Conservation (phyloP, 345 rosid species). For the Microthlaspi erraticum region DNA sequence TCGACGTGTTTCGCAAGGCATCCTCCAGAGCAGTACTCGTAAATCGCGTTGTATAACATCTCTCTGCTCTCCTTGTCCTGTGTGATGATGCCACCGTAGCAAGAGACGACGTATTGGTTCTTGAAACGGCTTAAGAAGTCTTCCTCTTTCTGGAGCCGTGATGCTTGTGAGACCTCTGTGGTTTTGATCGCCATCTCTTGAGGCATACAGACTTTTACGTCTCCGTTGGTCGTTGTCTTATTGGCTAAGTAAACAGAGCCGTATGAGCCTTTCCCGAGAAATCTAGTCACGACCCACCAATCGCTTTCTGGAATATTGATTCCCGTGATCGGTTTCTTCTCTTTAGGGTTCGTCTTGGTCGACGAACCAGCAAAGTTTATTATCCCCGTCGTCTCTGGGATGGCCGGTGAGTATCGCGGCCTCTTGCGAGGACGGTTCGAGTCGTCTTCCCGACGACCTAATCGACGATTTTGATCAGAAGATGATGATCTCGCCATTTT, state of each 20-base stretch:
- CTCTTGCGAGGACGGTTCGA: constrained; percentile 25
- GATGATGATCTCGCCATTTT: neutral
- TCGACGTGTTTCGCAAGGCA: constrained; percentile 11
- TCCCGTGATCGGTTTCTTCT: neutral
- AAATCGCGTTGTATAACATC: constrained; percentile 17
- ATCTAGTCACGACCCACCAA: constrained; percentile 8
- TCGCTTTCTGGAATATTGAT: neutral
- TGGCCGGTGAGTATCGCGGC: neutral
- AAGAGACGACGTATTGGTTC: constrained; percentile 14
- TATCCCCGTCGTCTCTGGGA: neutral
- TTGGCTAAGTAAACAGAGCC: constrained; percentile 30
- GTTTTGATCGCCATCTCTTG: constrained; percentile 28
- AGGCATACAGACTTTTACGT: constrained; percentile 1
- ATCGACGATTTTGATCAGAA: neutral
- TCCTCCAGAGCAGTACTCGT: constrained; percentile 13
- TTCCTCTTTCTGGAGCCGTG: constrained; percentile 15
- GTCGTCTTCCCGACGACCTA: constrained; percentile 16
- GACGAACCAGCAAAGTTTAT: constrained; percentile 2
- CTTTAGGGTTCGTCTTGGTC: constrained; percentile 6
- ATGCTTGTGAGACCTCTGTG: neutral
- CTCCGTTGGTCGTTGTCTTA: neutral
- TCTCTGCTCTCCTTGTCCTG: neutral
- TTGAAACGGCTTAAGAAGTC: constrained; percentile 1
- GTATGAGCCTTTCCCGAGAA: constrained; percentile 20
- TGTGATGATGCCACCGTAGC: constrained; percentile 22